phyloP scores from a whole-genome alignment of 306 rosid species.

The Cucurbita pepo region DNA sequence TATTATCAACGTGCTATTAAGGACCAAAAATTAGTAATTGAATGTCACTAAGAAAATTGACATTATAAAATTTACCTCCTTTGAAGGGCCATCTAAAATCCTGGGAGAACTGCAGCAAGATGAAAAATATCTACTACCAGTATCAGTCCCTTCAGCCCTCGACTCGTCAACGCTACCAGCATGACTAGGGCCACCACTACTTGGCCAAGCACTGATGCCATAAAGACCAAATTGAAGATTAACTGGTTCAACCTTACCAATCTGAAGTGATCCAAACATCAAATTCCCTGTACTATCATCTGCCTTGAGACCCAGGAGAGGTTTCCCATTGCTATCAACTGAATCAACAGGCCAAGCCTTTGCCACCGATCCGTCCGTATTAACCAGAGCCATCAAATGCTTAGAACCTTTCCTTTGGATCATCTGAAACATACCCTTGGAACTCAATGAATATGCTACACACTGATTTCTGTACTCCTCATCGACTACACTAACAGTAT shows the following conservation, averaged over 20 bases:
- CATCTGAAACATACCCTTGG: conserved; percentile 94
- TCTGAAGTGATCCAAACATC: conserved; percentile 40
- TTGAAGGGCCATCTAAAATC: conserved; percentile 51
- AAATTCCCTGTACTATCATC: conserved; percentile 32
- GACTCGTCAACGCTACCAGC: conserved; percentile 90
- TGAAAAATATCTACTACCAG: conserved; percentile 64
- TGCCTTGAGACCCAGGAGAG: conserved; percentile 31
- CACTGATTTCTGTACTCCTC: conserved; percentile 92
- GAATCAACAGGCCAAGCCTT: conserved; percentile 93
- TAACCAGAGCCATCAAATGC: conserved; percentile 77
- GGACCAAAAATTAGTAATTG: not conserved
- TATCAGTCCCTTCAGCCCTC: conserved; percentile 63
- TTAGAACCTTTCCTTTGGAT: conserved; percentile 88
- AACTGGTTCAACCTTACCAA: conserved; percentile 67
- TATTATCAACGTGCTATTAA: not conserved
- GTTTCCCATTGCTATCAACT: conserved; percentile 53
- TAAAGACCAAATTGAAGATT: conserved; percentile 94
- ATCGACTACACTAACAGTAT: conserved; percentile 63
- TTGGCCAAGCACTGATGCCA: conserved; percentile 94
- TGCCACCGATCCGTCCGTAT: conserved; percentile 87
- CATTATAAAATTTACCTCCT: conserved; percentile 45
- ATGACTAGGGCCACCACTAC: conserved; percentile 71
- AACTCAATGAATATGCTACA: conserved; percentile 72
- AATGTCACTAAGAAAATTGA: not conserved
- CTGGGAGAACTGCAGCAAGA: conserved; percentile 94